These are phyloP conservation scores for Lathyrus tuberosus DNA, from an alignment of 306 rosid genomes.

Conservation along the genomic window DNA sequence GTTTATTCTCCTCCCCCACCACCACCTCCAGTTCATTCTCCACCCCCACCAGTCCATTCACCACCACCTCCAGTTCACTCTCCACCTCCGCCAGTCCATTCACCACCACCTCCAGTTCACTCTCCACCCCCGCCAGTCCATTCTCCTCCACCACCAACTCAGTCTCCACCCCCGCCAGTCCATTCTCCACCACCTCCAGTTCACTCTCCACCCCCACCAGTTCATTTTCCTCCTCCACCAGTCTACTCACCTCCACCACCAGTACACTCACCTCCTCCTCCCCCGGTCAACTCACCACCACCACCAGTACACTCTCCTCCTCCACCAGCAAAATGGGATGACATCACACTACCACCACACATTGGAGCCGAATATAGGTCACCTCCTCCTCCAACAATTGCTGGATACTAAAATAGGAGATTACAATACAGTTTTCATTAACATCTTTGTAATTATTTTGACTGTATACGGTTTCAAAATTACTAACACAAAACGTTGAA, in stretches of 20 bases:
- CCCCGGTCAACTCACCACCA: slow-evolving; percentile 22
- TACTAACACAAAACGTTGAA: neutral
- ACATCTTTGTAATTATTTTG: slow-evolving; percentile 24
- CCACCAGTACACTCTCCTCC: slow-evolving; percentile 33
- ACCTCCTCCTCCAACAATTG: slow-evolving; percentile 71
- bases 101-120: slow-evolving; percentile 13
- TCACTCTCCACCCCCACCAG: neutral
- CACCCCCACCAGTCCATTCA: neutral
- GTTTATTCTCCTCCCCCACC: slow-evolving; percentile 36
- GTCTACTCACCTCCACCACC: neutral
- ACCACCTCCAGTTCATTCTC: neutral
- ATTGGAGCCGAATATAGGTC: slow-evolving; percentile 55
- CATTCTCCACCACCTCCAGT: slow-evolving; percentile 29
- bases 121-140: slow-evolving; percentile 34
- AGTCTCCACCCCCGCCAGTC: neutral
- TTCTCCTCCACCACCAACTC: neutral
- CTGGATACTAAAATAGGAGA: slow-evolving; percentile 50
- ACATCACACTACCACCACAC: slow-evolving; percentile 51
- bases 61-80: slow-evolving; percentile 32
- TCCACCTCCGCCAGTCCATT: slow-evolving; percentile 29
- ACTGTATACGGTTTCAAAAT: neutral
- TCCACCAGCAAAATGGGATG: slow-evolving; percentile 38
- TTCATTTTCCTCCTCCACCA: neutral
- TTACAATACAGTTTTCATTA: slow-evolving; percentile 1
- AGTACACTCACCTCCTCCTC: slow-evolving; percentile 29